These are phyloP conservation scores for Penicillium fuscoglaucum DNA, from an alignment of 2,329 filamentous ascomycete genomes.

Conservation along the genomic window DNA sequence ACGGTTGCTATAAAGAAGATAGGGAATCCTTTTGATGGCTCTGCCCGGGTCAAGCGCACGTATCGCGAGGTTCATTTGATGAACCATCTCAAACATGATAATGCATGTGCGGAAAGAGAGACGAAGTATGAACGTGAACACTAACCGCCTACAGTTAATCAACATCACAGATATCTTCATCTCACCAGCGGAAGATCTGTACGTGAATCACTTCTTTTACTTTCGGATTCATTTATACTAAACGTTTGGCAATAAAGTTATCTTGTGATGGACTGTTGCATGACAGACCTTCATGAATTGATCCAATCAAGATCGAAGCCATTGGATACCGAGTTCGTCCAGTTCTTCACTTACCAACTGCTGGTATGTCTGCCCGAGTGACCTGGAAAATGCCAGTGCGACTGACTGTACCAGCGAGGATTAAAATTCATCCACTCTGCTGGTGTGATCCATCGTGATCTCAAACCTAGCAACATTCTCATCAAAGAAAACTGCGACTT, in stretches of 20 bases:
- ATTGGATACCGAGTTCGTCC: slow-evolving; percentile 3
- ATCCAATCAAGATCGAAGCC: background rate
- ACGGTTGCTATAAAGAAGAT: slow-evolving; percentile 11
- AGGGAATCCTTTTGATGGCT: background rate
- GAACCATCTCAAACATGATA: slow-evolving; percentile 14
- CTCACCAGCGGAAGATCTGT: slow-evolving; percentile 10
- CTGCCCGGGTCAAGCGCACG: slow-evolving; percentile 4
- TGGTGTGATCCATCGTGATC: slow-evolving; percentile 74
- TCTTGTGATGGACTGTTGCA: slow-evolving; percentile 8
- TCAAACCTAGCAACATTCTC: slow-evolving; percentile 93
- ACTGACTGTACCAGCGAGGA: slow-evolving; percentile 64
- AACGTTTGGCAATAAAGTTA: background rate
- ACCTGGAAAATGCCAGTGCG: too few relatives aligned
- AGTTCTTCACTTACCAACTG: slow-evolving; percentile 14
- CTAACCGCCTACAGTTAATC: slow-evolving; percentile 3
- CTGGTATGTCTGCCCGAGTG: background rate
- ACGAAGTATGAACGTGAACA: too few relatives aligned
- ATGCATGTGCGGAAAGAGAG: background rate
- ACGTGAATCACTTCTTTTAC: background rate
- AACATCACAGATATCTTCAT: slow-evolving; percentile 11
- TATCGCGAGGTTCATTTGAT: slow-evolving; percentile 11
- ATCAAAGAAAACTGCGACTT: slow-evolving; percentile 99
- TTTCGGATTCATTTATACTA: background rate
- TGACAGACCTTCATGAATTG: slow-evolving; percentile 9
- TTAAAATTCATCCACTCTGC: slow-evolving; percentile 98